Evolutionary conservation across 116 monocot genomes (phyloP), one percentile per base, ranked within the genome.

Genomic region (Thalassia testudinum): DNA sequence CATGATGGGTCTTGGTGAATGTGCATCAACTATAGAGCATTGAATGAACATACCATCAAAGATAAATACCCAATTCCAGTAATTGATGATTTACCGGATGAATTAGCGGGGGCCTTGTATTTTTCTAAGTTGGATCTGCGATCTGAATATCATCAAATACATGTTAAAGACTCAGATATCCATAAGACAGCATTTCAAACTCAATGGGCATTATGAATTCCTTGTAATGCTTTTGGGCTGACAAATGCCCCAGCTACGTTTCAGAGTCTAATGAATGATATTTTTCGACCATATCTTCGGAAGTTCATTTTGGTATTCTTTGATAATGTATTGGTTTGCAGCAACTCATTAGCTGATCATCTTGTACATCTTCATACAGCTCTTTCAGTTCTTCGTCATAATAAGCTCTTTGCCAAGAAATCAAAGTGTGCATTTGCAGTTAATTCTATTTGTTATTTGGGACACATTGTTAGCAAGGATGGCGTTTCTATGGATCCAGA

Each of bases 121-220:
- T 63, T 63, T 53, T 53, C 53, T 28, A 63, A 63, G 27, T 12
- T 63, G 0, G 63, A 63, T 26, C n/a, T n/a, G n/a, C n/a, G n/a
- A n/a, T n/a, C n/a, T n/a, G n/a, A n/a, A n/a, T n/a, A n/a, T n/a
- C n/a, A 11, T 63, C 13, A 59, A 19, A 40, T 57, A 1, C 38
- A 21, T 17, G 47, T 47, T 11, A 59, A 12, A 15, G 0, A 43
- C 5, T 59, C 47, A 26, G 25, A 47, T 8, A 47, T 25, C 47
- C 59, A 59, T 27, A n/a, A n/a, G n/a, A n/a, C n/a, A n/a, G n/a
- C n/a, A n/a, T n/a, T n/a, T n/a, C n/a, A n/a, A n/a, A n/a, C 1
- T n/a, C n/a, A n/a, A 20, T 26, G 59, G 44, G 1, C 45, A 59
- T 27, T 47, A 59, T 26, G 59, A 40, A 40, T 40, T 8, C 40